Evolutionary conservation across 192 early-diverging fungal genomes (phyloP).

Genomic region (Podila epicladia): DNA sequence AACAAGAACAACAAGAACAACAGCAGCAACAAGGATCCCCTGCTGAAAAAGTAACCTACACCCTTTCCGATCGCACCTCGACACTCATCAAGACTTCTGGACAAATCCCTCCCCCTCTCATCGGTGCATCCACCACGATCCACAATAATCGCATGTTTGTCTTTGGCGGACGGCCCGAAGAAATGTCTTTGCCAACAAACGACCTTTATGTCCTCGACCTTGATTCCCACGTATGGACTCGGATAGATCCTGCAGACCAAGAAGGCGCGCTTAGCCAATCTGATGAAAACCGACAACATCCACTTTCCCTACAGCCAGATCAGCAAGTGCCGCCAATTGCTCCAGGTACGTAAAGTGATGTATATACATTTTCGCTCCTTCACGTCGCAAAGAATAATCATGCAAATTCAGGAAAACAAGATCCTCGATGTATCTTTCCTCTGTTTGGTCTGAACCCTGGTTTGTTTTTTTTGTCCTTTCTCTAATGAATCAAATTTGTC

Average conservation of each 20-base stretch:
- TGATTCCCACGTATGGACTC: constrained; percentile 64
- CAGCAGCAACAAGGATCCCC: background rate
- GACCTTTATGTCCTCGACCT: constrained; percentile 73
- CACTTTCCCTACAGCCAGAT: constrained; percentile 9
- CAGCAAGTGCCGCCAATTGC: background rate
- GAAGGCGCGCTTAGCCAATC: background rate
- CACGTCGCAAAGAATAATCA: no score
- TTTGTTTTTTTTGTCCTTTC: no score
- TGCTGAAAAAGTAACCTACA: constrained; percentile 32
- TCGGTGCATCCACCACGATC: constrained; percentile 71
- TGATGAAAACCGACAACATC: constrained; percentile 11
- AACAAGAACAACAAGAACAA: background rate
- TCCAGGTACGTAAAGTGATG: no score
- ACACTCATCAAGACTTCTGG: constrained; percentile 58
- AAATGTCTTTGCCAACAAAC: constrained; percentile 69
- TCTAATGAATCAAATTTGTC: no score
- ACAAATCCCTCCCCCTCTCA: constrained; percentile 74
- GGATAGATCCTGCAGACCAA: constrained; percentile 32
- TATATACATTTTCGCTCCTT: no score
- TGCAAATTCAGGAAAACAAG: no score
- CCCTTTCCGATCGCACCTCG: constrained; percentile 61
- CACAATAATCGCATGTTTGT: constrained; percentile 65
- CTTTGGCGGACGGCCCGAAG: constrained; percentile 75
- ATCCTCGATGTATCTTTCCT: no score
- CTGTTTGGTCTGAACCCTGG: no score